Evolutionary conservation across 495 filamentous ascomycete genomes (phyloP), one percentile per base, ranked within the genome.

Genomic region (Penicillium simplicissimum): DNA sequence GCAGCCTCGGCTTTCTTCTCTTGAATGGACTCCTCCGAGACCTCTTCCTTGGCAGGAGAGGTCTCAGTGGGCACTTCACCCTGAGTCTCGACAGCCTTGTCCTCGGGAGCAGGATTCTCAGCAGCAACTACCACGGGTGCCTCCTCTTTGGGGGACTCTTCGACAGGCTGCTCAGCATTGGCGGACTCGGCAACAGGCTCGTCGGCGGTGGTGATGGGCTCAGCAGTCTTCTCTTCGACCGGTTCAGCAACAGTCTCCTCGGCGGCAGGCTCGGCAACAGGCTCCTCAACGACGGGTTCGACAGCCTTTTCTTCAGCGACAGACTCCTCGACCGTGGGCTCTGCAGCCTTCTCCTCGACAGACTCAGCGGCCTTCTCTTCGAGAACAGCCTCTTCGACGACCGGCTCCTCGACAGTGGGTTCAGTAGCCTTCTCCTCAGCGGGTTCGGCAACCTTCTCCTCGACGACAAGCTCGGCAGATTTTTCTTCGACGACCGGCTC

Each of bases 381-480:
- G 14, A 38, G 14, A 28, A 40, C 43, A 14, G 59, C 35, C 31
- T 52, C 51, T 17, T 52, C 51, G 52, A 47, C 28, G 23, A 37
- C 8, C 15, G 55, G 17, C 43, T 57, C 43, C 19, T 34, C 35
- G 11, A 23, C 34, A 31, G 23, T 42, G 33, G 55, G 33, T 8
- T 53, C 51, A 37, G 53, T 33, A 43, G 25, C 40, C 57, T 67
- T 57, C 34, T 34, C 59, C 31, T 42, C 60, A 31, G 23, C 49
- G 33, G 55, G 33, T 8, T 53, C 51, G 42, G 53, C 40, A 43
- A 17, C 40, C 57, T 67, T 57, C 34, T 34, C 59, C 31, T 42
- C 60, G 28, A 28, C 49, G 33, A n/a, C n/a, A n/a, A 49, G 33
- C 15, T 53, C 51, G 42, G 53, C 40, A 43, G 25, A n/a, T n/a